Evolutionary conservation across 805 yeast genomes (phyloP).

Genomic region (Candida morakotiae): DNA sequence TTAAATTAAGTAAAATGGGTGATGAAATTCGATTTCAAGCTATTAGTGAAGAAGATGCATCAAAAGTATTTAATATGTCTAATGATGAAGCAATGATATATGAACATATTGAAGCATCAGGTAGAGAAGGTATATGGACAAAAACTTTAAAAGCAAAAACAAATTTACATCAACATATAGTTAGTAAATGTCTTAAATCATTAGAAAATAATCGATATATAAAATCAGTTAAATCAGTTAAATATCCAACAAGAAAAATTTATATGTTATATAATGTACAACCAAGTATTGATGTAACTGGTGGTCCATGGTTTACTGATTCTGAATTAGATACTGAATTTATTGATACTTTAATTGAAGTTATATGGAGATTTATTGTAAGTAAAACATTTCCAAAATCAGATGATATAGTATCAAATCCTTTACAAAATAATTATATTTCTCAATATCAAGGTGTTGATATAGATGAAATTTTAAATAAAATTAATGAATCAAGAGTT

Average conservation of each 20-base stretch:
- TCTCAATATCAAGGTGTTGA: constrained; percentile 65
- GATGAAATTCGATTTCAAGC: constrained; percentile 73
- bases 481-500: constrained; percentile 67
- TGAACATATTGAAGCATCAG: constrained; percentile 86
- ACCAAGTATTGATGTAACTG: constrained; percentile 94
- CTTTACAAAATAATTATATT: constrained; percentile 48
- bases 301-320: constrained; percentile 99
- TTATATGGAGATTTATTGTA: constrained; percentile 84
- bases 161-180: constrained; percentile 89
- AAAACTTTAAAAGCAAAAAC: constrained; percentile 85
- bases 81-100: constrained; percentile 90
- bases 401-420: constrained; percentile 26
- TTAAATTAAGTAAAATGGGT: constrained; percentile 66
- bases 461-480: constrained; percentile 69
- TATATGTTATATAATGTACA: constrained; percentile 92
- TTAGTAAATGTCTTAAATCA: constrained; percentile 72
- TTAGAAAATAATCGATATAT: constrained; percentile 79
- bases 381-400: constrained; percentile 68
- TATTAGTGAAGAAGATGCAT: constrained; percentile 69
- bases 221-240: constrained; percentile 86
- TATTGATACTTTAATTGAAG: constrained; percentile 75
- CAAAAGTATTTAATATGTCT: constrained; percentile 69
- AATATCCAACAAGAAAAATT: constrained; percentile 89
- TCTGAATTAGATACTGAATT: constrained; percentile 92
- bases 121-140: constrained; percentile 95